phyloP scores from a whole-genome alignment of 2,329 filamentous ascomycete genomes.

The Xylariaceae sp. region DNA sequence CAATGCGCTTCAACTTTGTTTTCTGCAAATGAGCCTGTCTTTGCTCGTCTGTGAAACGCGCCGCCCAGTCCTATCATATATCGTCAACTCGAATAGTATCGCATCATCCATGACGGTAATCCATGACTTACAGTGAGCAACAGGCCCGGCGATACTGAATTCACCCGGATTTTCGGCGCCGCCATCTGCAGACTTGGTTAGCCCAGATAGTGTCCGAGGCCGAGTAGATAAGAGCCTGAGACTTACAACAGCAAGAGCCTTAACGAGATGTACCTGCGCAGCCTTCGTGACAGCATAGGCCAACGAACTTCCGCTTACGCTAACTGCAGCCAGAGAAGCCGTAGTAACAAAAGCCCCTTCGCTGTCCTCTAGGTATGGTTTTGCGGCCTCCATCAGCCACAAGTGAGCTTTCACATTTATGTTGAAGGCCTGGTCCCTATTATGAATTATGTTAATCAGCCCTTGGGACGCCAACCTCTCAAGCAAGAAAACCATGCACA shows the following conservation, averaged over 20 bases:
- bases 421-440: slow-evolving; percentile 49
- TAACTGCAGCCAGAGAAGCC: slow-evolving; percentile 62
- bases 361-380: slow-evolving; percentile 50
- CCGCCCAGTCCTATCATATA: slow-evolving; percentile 57
- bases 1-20: slow-evolving; percentile 58
- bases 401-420: slow-evolving; percentile 64
- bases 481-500: too few species aligned
- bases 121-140: slow-evolving; percentile 2
- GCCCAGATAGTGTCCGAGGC: too few species aligned
- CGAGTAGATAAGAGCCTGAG: too few species aligned
- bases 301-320: slow-evolving; percentile 60
- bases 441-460: too few species aligned
- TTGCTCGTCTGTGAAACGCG: slow-evolving; percentile 55
- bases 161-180: slow-evolving; percentile 56
- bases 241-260: slow-evolving; percentile 50
- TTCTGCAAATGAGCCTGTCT: slow-evolving; percentile 53
- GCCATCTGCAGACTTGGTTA: too few species aligned
- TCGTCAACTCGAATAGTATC: neutral
- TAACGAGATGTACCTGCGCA: slow-evolving; percentile 63
- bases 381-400: slow-evolving; percentile 56
- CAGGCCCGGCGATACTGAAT: slow-evolving; percentile 53
- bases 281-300: slow-evolving; percentile 77
- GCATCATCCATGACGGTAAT: slow-evolving; percentile 17
- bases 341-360: slow-evolving; percentile 64
- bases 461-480: too few species aligned